Conservation (phyloP, 768 basidiomycete species). For the Auricularia heimuer region DNA sequence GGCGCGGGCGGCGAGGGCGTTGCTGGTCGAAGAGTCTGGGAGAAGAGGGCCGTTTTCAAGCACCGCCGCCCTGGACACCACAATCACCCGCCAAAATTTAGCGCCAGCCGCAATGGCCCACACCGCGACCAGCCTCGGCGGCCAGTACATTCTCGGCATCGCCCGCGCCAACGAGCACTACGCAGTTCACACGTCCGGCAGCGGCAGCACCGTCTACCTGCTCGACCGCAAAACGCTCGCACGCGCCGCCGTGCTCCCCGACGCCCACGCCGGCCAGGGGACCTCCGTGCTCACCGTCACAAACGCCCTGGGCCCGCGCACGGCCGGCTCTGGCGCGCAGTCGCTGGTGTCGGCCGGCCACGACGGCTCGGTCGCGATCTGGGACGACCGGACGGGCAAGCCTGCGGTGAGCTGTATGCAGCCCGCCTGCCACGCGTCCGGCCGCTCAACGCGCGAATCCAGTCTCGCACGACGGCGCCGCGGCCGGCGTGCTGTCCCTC, state of each 20-base stretch:
- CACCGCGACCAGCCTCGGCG: background rate
- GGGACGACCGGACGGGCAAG: slow-evolving; percentile 55
- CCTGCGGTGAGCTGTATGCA: slow-evolving; percentile 50
- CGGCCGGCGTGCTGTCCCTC: slow-evolving; percentile 46
- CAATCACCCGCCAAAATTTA: background rate
- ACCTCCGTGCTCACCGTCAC: background rate
- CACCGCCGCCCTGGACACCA: background rate
- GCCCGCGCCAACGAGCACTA: background rate
- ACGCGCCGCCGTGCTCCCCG: background rate
- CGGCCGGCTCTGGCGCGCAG: background rate
- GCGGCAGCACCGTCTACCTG: background rate
- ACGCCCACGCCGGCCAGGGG: background rate
- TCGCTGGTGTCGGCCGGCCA: slow-evolving; percentile 54
- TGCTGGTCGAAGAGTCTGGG: background rate
- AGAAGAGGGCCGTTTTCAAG: background rate
- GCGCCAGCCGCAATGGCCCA: background rate
- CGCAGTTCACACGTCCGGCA: background rate
- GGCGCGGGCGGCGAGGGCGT: background rate
- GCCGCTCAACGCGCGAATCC: slow-evolving; percentile 14
- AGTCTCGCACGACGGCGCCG: slow-evolving; percentile 42
- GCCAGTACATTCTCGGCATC: background rate
- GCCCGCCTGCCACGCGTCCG: slow-evolving; percentile 9
- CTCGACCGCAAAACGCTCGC: background rate
- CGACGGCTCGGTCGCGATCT: slow-evolving; percentile 61
- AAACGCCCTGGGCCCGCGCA: background rate